Evolutionary conservation across 805 yeast species (phyloP), one percentile per base, ranked within the genome.

Genomic region (Wickerhamomyces bisporus): DNA sequence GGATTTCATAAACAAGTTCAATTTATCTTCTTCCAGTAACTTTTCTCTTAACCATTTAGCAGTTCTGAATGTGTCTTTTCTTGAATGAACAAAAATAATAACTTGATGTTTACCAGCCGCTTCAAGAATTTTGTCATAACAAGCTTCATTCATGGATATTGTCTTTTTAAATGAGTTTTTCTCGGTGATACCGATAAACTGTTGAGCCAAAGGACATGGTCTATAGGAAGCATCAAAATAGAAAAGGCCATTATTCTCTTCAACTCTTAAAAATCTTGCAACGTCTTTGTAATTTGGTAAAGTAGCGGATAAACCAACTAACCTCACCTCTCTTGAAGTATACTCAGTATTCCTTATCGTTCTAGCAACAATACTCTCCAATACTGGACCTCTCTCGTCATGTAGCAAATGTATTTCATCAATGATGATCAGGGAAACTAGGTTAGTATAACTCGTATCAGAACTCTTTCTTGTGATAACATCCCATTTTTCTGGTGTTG

Each of bases 401-500:
- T 91, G 96, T 45, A 91, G 66, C 36, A 91, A 67, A 68, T 91
- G 98, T 41, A 91, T 82, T 60, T 91, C 98, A 66, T 91, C 98
- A 35, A 93, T 77, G 20, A 91, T 82, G 9, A 91, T 61, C 17
- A 91, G 68, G 29, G 75, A 71, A 1, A 87, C 93, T 1, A 78
- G 62, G 26, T 73, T 69, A 1, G 80, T 73, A 49, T 79, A 81
- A 18, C 82, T 74, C 2, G 76, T 66, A 42, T 85, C 91, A 16
- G 77, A 68, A 30, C 72, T 70, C 52, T 91, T 91, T 63, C 98
- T 73, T 1, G 96, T 89, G 13, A 89, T 81, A 16, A 93, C 86
- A 63, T 93, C 98, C 98, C 98, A 91, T 55, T 89, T 91, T 55
- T 93, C 98, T 0, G 98, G 98, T 0, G 98, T 91, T 0, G 96